phyloP scores from a whole-genome alignment of 1,284 basidiomycete species.

The Ustilago vetiveriae region DNA sequence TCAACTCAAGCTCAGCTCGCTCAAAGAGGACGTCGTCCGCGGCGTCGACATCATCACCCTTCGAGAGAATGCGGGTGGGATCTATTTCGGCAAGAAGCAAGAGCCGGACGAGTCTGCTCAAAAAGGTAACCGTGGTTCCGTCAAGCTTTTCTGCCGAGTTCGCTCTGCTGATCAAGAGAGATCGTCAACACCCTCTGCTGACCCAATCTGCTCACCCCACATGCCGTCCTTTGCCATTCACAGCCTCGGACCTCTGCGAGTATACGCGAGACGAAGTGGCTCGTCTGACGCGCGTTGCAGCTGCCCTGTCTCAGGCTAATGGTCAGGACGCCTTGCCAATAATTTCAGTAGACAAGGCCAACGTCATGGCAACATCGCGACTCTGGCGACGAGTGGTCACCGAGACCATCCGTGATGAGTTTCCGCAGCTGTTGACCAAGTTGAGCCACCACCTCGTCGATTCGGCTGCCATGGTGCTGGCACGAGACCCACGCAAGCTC shows the following conservation, averaged over 20 bases:
- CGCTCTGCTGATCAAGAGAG: no score
- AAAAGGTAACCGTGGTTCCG: conserved; percentile 20
- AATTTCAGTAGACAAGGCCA: conserved; percentile 96
- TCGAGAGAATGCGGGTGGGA: conserved; percentile 77
- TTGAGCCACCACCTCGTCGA: conserved; percentile 82
- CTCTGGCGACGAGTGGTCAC: conserved; percentile 80
- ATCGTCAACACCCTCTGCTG: background rate
- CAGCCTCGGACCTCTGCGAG: conserved; percentile 49
- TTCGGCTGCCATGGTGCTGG: conserved; percentile 94
- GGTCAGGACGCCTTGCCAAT: conserved; percentile 82
- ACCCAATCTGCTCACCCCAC: background rate
- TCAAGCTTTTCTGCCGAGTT: no score
- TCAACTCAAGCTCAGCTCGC: conserved; percentile 83
- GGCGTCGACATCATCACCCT: conserved; percentile 92
- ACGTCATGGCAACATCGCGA: conserved; percentile 91
- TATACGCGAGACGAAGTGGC: conserved; percentile 91
- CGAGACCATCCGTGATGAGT: conserved; percentile 59
- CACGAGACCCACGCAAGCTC: conserved; percentile 86
- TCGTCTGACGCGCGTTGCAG: conserved; percentile 92
- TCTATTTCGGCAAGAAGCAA: conserved; percentile 87
- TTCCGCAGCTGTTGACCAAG: conserved; percentile 38
- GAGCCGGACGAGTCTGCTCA: conserved; percentile 73
- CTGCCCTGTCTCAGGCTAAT: conserved; percentile 79
- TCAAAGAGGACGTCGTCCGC: conserved; percentile 82
- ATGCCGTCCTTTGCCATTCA: background rate